Percentiles rank a stretch among this genome's conserved stretches.
These are phyloP conservation scores for Lichtheimia ramosa DNA, from an alignment of 371 early-diverging fungal species.

Conservation along the genomic window DNA sequence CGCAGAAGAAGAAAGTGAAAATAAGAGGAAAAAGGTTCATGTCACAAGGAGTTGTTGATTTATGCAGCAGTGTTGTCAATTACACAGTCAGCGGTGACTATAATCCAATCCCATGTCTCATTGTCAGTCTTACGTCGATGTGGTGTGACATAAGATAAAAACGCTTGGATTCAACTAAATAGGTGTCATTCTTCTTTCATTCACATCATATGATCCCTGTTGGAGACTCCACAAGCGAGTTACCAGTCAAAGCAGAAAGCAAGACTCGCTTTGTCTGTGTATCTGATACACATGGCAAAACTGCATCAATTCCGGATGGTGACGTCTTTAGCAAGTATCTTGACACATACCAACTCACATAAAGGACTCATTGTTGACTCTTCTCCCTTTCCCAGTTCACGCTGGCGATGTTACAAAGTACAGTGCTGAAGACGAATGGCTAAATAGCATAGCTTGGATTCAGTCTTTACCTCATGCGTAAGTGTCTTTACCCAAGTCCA, in stretches of 20 bases:
- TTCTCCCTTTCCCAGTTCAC: constrained; percentile 24
- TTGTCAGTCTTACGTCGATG: too few relatives aligned
- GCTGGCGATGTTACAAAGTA: constrained; percentile 41
- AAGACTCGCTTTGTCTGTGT: constrained; percentile 42
- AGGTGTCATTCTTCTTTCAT: background rate
- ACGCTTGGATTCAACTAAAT: too few relatives aligned
- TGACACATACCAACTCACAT: background rate
- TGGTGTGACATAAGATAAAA: too few relatives aligned
- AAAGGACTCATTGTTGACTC: background rate
- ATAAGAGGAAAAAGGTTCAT: too few relatives aligned
- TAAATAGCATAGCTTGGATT: constrained; percentile 32
- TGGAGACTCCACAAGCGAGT: background rate
- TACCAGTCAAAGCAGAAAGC: constrained; percentile 10
- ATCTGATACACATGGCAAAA: constrained; percentile 43
- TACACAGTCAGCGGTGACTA: too few relatives aligned
- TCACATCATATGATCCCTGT: constrained; percentile 10
- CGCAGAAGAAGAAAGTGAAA: too few relatives aligned
- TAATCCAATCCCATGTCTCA: too few relatives aligned
- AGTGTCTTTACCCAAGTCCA: background rate
- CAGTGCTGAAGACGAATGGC: constrained; percentile 20
- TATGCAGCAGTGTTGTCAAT: too few relatives aligned
- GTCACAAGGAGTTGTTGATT: too few relatives aligned
- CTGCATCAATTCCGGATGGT: constrained; percentile 36
- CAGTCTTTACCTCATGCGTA: constrained; percentile 34
- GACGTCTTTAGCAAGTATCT: constrained; percentile 38